Evolutionary conservation across 2,329 filamentous ascomycete genomes (phyloP), one percentile per base, ranked within the genome.

Genomic region (Alternaria ethzedia): DNA sequence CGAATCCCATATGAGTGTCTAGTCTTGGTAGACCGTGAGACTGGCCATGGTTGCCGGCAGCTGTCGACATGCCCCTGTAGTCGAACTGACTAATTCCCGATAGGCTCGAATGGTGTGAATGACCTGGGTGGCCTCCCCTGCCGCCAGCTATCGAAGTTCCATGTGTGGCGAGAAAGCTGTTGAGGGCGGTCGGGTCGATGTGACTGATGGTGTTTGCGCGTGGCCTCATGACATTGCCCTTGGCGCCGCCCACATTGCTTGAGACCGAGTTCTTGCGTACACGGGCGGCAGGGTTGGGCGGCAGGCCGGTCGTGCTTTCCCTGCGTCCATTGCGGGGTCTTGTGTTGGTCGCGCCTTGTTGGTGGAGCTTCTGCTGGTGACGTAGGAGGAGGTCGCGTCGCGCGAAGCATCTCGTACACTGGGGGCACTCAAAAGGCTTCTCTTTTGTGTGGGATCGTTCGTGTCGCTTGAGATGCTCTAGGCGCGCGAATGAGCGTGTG

Each of bases 371-470:
- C 85, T 99, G 96, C 86, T 99, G 96, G 82, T 99, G 96, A 63
- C 96, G 89, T 70, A 99, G 84, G 59, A 99, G 86, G 70, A 99
- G 83, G 81, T 99, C 96, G 70, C 96, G 89, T 65, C 96, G 89
- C 64, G 96, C 96, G 82, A 99, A 99, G 83, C 96, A 98, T 82
- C 96, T 86, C 41, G 93, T 88, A 81, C 96, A 99, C 80, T 98
- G 93, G 26, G 93, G 93, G 75, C 96, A 99, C 81, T 97, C 94
- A 74, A 99, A 99, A 1, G 96, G 96, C 85, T 99, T 99, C 83
- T 99, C 94, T 80, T 99, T 97, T 47, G 94, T 97, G 79, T 97
- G 94, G n/a, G 94, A 97, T 66, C 96, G 89, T 83, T 98, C 96
- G 81, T 99, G 96, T 65, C 96, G 91, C 84, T 99, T 99, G 70